These are phyloP conservation scores for Exophiala spinifera DNA, from an alignment of 2,329 filamentous ascomycete genomes.

Conservation along the genomic window DNA sequence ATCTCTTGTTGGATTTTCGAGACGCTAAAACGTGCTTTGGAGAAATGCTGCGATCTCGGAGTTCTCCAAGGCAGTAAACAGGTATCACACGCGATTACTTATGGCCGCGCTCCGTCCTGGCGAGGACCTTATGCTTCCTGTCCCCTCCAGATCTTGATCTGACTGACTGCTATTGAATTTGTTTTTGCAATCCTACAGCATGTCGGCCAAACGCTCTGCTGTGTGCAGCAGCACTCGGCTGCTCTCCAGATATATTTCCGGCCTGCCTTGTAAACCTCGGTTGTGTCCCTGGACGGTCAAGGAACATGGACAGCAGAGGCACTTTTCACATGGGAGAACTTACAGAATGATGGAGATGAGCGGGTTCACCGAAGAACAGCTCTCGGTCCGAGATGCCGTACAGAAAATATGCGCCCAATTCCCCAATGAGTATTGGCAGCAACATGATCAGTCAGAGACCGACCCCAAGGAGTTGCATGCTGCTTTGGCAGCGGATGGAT, in stretches of 20 bases:
- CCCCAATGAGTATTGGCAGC: constrained; percentile 73
- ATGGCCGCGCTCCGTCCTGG: not conserved
- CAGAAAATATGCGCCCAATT: constrained; percentile 66
- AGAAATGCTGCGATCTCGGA: constrained; percentile 23
- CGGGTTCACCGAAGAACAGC: constrained; percentile 69
- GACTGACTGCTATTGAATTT: no score
- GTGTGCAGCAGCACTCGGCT: constrained; percentile 2
- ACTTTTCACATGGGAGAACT: constrained; percentile 13
- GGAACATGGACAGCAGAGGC: constrained; percentile 3
- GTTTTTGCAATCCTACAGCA: not conserved
- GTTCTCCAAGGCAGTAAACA: not conserved
- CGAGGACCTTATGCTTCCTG: not conserved
- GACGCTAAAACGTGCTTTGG: constrained; percentile 6
- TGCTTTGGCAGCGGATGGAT: constrained; percentile 70
- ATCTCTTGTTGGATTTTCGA: constrained; percentile 3
- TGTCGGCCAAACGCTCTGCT: constrained; percentile 8
- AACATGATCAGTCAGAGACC: constrained; percentile 65
- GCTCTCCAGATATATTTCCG: not conserved
- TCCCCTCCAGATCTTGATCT: not conserved
- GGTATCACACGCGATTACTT: not conserved
- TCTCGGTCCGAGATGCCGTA: constrained; percentile 69
- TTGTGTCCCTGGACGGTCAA: constrained; percentile 3
- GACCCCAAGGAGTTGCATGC: constrained; percentile 75
- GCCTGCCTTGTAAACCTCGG: constrained; percentile 15
- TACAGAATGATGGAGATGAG: constrained; percentile 63